Evolutionary conservation across 1,284 basidiomycete species (phyloP).

Genomic region (Malassezia brasiliensis): DNA sequence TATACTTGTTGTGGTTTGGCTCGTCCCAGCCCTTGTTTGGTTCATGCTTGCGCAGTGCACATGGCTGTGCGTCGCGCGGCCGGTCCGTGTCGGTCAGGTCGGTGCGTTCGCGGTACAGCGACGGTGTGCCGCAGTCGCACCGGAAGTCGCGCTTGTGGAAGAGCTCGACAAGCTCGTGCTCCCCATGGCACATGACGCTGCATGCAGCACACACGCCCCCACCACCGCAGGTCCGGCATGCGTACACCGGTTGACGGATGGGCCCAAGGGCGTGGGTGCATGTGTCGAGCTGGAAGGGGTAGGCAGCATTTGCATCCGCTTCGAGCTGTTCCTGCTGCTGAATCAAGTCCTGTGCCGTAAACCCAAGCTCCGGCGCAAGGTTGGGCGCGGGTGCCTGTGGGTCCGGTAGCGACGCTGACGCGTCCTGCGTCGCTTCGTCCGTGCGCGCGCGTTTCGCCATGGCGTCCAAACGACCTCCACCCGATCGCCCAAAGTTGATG

Average conservation of each 20-base stretch:
- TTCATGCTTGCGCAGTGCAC: constrained; percentile 23
- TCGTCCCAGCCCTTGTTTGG: constrained; percentile 20
- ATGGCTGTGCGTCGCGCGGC: constrained; percentile 24
- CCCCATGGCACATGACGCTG: constrained; percentile 49
- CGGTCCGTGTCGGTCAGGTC: constrained; percentile 12
- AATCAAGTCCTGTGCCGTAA: constrained; percentile 47
- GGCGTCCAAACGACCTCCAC: background rate
- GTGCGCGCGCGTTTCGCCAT: constrained; percentile 1
- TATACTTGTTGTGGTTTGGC: constrained; percentile 45
- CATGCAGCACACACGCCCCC: constrained; percentile 50
- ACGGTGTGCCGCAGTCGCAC: constrained; percentile 46
- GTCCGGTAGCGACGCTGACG: background rate
- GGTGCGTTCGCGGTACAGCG: constrained; percentile 16
- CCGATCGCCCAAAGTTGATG: background rate
- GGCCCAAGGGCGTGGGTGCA: constrained; percentile 48
- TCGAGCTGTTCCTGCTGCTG: constrained; percentile 47
- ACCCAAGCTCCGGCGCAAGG: constrained; percentile 22
- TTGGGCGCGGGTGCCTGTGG: constrained; percentile 4
- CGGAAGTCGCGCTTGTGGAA: constrained; percentile 45
- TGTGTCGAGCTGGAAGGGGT: constrained; percentile 48
- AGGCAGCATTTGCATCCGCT: constrained; percentile 46
- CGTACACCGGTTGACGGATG: constrained; percentile 48
- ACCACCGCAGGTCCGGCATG: constrained; percentile 44
- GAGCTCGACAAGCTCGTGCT: constrained; percentile 46
- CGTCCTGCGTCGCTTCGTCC: background rate